Evolutionary conservation across 2,329 filamentous ascomycete genomes (phyloP), one percentile per base, ranked within the genome.

Genomic region (Sporothrix variecibatus): DNA sequence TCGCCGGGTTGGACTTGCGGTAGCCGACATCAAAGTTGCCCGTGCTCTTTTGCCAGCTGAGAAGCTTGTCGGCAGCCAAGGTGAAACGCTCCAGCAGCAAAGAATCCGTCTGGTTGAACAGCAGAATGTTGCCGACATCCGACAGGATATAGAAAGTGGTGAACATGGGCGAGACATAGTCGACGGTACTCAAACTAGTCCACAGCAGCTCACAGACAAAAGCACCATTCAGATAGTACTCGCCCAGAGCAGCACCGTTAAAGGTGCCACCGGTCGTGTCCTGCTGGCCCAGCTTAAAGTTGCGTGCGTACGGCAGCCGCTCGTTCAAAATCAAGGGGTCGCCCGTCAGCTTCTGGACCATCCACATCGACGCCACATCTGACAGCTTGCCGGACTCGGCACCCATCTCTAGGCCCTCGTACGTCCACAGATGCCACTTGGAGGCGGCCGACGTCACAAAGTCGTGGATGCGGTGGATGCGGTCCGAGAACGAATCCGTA

Each of bases 391-490:
- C 73, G 8, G 73, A 75, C 71, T 75, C 73, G 49, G 73, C 73
- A 12, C 73, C 73, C 71, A 75, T 64, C 17, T 53, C 58, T 15
- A 73, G 51, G 38, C 64, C 64, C 2, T 58, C 64, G 38, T 70
- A 75, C 2, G 62, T 71, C 73, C 73, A 75, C 23, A 58, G 31
- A 64, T 75, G 71, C 73, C 73, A 75, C 23, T 65, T 62, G 8
- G 71, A 73, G n/a, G 20, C 38, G 6, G 64, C 8, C 8, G 73
- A 69, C 34, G 69, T 43, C n/a, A 75, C 49, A 70, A 75, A 75
- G 72, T 75, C 74, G 53, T 75, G 74, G 38, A 75, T 75, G 11
- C 69, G 72, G 64, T 74, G 73, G 43, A 75, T 71, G 58, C 74
- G 67, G 51, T 72, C 43, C 31, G 68, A 67, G 23, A 75, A 64